Conservation (phyloP, 2,329 filamentous ascomycete species). For the Lecanicillium sp. region DNA sequence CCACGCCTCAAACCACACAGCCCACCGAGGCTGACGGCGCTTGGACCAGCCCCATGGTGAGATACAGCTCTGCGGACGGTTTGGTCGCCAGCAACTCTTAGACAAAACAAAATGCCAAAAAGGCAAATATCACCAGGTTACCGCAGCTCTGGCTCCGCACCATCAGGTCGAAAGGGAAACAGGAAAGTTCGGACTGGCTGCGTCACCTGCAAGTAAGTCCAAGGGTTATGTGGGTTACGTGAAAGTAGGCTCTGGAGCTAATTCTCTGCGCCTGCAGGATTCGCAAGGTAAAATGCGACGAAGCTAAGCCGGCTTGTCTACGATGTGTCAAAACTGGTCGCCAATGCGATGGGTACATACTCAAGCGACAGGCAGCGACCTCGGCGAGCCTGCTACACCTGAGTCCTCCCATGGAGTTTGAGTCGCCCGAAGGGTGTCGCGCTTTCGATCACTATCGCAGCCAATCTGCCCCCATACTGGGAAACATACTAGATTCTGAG, state of each 20-base stretch:
- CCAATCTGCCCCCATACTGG: slow-evolving; percentile 29
- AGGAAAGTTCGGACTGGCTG: slow-evolving; percentile 42
- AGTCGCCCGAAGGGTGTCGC: slow-evolving; percentile 14
- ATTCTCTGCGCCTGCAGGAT: slow-evolving; percentile 25
- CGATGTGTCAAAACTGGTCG: slow-evolving; percentile 47
- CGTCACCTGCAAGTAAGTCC: slow-evolving; percentile 46
- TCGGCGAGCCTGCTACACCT: slow-evolving; percentile 8
- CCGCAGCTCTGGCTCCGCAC: neutral
- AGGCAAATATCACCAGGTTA: neutral
- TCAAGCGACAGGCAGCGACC: slow-evolving; percentile 9
- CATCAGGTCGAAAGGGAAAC: slow-evolving; percentile 30
- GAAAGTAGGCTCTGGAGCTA: too few species aligned
- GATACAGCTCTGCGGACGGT: too few species aligned
- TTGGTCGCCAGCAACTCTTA: too few species aligned
- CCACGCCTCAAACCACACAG: too few species aligned
- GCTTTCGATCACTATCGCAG: slow-evolving; percentile 26
- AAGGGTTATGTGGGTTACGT: neutral
- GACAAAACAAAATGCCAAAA: too few species aligned
- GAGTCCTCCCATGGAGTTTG: slow-evolving; percentile 13
- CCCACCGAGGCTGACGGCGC: too few species aligned
- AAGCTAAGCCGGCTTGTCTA: slow-evolving; percentile 42
- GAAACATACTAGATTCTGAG: slow-evolving; percentile 30
- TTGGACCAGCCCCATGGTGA: too few species aligned
- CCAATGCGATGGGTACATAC: slow-evolving; percentile 46
- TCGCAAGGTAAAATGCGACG: slow-evolving; percentile 49